Conservation (phyloP, 176 grass and related monocot species). For the Oryza meridionalis region DNA sequence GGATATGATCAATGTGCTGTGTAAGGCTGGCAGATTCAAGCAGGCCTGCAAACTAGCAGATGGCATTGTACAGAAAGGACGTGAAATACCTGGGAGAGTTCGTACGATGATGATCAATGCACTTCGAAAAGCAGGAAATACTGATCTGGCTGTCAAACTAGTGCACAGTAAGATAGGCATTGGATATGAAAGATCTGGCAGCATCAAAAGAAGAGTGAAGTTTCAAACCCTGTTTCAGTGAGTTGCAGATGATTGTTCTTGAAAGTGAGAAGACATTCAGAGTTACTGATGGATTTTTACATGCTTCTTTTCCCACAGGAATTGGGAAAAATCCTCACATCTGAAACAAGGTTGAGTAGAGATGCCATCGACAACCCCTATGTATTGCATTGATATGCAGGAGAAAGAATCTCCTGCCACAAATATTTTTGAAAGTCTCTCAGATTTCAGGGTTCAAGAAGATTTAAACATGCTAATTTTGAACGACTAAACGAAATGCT, state of each 20-base stretch:
- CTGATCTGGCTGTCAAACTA: slow-evolving; percentile 76
- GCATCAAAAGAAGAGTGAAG: slow-evolving; percentile 87
- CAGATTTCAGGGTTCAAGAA: neutral
- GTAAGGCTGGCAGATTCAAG: slow-evolving; percentile 80
- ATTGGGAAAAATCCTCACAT: neutral
- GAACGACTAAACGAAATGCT: neutral
- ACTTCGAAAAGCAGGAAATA: slow-evolving; percentile 88
- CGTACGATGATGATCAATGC: slow-evolving; percentile 92
- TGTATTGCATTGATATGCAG: neutral
- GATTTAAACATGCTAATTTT: neutral
- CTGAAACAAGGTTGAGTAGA: neutral
- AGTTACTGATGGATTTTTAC: neutral
- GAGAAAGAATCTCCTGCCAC: too few relatives aligned
- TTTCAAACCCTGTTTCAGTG: slow-evolving; percentile 77
- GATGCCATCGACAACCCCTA: neutral
- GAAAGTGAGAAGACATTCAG: slow-evolving; percentile 11
- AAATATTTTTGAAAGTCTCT: too few relatives aligned
- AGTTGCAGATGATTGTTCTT: neutral
- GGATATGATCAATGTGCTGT: slow-evolving; percentile 90
- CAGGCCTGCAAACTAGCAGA: slow-evolving; percentile 93
- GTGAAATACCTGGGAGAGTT: slow-evolving; percentile 83
- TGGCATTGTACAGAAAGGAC: slow-evolving; percentile 78
- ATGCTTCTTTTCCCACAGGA: neutral
- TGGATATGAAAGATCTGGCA: slow-evolving; percentile 91
- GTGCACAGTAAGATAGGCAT: slow-evolving; percentile 93